These are phyloP conservation scores for Zopfia rhizophila DNA, from an alignment of 2,329 filamentous ascomycete species.

Conservation along the genomic window DNA sequence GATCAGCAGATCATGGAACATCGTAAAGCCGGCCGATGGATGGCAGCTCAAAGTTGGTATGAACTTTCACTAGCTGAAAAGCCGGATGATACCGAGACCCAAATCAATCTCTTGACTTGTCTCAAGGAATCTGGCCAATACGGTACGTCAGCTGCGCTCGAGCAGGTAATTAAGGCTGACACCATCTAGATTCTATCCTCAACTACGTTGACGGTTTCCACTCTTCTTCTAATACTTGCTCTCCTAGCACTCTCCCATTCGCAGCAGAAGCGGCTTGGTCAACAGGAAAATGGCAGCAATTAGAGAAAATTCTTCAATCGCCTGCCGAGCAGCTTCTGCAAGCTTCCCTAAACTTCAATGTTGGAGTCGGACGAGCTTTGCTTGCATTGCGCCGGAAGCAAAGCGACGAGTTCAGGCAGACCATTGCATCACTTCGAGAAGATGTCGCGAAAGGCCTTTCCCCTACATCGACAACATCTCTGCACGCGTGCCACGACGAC, in stretches of 20 bases:
- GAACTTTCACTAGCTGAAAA: slow-evolving; percentile 86
- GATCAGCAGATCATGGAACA: slow-evolving; percentile 95
- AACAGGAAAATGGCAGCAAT: slow-evolving; percentile 80
- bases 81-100: slow-evolving; percentile 79
- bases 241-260: slow-evolving; percentile 74
- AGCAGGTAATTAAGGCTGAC: not conserved
- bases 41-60: slow-evolving; percentile 96
- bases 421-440: slow-evolving; percentile 73
- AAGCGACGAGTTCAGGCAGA: slow-evolving; percentile 62
- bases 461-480: slow-evolving; percentile 77
- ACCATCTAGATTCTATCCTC: slow-evolving; percentile 75
- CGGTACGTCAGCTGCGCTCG: slow-evolving; percentile 63
- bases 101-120: slow-evolving; percentile 85
- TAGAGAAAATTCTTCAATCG: slow-evolving; percentile 70
- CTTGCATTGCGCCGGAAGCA: slow-evolving; percentile 68
- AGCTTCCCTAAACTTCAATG: slow-evolving; percentile 76
- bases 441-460: slow-evolving; percentile 80
- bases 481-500: slow-evolving; percentile 85
- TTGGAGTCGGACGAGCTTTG: slow-evolving; percentile 77
- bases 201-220: slow-evolving; percentile 86
- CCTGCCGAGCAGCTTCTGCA: slow-evolving; percentile 53
- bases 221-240: slow-evolving; percentile 37
- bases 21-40: slow-evolving; percentile 91
- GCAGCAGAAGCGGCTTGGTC: slow-evolving; percentile 94
- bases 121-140: slow-evolving; percentile 96